Conservation (phyloP, 2,329 filamentous ascomycete genomes). For the Chaetomium sp. region DNA sequence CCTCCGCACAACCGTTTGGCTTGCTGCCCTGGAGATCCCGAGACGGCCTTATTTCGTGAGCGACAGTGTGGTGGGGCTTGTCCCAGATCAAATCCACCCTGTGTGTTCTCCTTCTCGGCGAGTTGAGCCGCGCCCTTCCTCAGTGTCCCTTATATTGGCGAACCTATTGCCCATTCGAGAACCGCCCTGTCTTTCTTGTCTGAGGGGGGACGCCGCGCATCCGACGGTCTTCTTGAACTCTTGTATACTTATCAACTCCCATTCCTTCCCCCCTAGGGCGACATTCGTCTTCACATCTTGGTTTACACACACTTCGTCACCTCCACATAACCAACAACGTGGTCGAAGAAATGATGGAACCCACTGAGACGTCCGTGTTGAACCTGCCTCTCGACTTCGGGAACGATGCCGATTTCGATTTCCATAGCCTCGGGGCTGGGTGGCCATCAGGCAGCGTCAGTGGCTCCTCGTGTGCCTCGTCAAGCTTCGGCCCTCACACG, state of each 20-base stretch:
- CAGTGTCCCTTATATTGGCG: slow-evolving; percentile 27
- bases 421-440: slow-evolving; percentile 31
- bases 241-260: slow-evolving; percentile 29
- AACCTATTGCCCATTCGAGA: slow-evolving; percentile 26
- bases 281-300: slow-evolving; percentile 7
- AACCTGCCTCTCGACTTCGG: slow-evolving; percentile 40
- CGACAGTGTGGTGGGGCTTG: slow-evolving; percentile 7
- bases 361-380: slow-evolving; percentile 25
- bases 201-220: slow-evolving; percentile 18
- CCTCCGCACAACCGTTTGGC: slow-evolving; percentile 25
- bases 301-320: slow-evolving; percentile 4
- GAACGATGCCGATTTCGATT: slow-evolving; percentile 35
- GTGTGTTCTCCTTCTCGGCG: slow-evolving; percentile 16
- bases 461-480: slow-evolving; percentile 39
- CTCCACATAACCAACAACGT: not conserved
- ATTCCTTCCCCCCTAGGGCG: not conserved
- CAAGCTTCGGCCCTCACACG: slow-evolving; percentile 40
- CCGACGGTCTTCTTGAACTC: slow-evolving; percentile 25
- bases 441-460: slow-evolving; percentile 35
- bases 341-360: slow-evolving; percentile 28
- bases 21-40: slow-evolving; percentile 19
- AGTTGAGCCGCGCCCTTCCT: slow-evolving; percentile 17
- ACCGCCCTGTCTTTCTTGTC: slow-evolving; percentile 26
- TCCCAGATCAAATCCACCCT: slow-evolving; percentile 9
- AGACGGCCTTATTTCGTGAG: not conserved